Conservation (phyloP, 1,139 yeast genomes). For the Candida glucosophila region DNA sequence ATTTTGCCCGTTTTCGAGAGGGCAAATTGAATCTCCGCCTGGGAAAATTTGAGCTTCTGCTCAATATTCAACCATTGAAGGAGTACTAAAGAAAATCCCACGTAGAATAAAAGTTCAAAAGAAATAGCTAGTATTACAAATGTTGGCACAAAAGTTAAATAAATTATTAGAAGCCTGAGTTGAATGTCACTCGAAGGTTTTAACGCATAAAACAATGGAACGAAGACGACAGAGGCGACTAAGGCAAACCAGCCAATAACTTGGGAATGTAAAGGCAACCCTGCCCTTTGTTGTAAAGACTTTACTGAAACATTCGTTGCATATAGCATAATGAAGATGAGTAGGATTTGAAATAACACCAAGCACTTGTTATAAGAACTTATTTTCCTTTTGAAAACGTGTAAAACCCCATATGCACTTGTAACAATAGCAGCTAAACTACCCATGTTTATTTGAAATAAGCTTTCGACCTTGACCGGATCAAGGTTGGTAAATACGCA, state of each 20-base stretch:
- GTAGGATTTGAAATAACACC: constrained; percentile 49
- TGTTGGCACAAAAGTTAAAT: constrained; percentile 80
- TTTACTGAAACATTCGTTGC: constrained; percentile 66
- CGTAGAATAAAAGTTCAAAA: constrained; percentile 81
- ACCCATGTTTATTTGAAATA: constrained; percentile 60
- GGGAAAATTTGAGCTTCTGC: constrained; percentile 25
- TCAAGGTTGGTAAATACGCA: constrained; percentile 77
- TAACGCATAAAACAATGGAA: constrained; percentile 57
- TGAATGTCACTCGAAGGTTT: constrained; percentile 61
- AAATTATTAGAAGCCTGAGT: constrained; percentile 65
- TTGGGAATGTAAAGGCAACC: constrained; percentile 74
- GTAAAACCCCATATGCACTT: constrained; percentile 31
- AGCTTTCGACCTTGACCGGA: constrained; percentile 76
- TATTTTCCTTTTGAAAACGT: constrained; percentile 15
- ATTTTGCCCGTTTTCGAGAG: constrained; percentile 12
- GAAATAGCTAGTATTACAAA: constrained; percentile 86
- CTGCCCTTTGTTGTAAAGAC: constrained; percentile 70
- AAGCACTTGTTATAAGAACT: constrained; percentile 17
- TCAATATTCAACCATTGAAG: constrained; percentile 84
- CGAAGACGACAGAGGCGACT: constrained; percentile 45
- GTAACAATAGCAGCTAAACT: constrained; percentile 48
- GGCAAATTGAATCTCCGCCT: constrained; percentile 13
- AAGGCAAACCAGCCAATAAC: constrained; percentile 69
- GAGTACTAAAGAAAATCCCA: constrained; percentile 63
- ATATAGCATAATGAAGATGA: constrained; percentile 47